phyloP scores from a whole-genome alignment of 2,329 filamentous ascomycete species.

The Arthrobotrys megalospora region DNA sequence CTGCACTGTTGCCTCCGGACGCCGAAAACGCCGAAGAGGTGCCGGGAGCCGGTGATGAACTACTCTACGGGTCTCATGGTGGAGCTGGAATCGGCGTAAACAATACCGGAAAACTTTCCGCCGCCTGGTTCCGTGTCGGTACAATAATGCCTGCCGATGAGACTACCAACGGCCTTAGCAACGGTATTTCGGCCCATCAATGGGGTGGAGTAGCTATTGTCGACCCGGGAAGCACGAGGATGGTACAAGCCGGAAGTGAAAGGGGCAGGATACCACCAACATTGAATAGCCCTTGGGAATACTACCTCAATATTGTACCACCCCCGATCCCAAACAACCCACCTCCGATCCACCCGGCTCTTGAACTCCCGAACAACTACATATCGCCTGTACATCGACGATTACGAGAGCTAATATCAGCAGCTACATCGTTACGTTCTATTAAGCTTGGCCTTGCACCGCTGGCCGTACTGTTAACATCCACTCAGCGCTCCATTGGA shows the following conservation, averaged over 20 bases:
- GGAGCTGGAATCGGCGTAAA: slow-evolving; percentile 72
- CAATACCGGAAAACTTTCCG: slow-evolving; percentile 69
- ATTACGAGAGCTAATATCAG: slow-evolving; percentile 85
- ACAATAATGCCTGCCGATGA: slow-evolving; percentile 73
- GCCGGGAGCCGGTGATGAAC: slow-evolving; percentile 80
- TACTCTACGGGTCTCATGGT: slow-evolving; percentile 64
- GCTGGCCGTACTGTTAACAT: slow-evolving; percentile 87
- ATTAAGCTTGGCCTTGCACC: slow-evolving; percentile 90
- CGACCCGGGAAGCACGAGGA: slow-evolving; percentile 86
- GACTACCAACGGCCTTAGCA: slow-evolving; percentile 69
- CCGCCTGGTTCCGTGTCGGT: slow-evolving; percentile 94
- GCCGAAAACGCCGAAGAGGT: slow-evolving; percentile 67
- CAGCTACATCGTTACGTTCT: slow-evolving; percentile 88
- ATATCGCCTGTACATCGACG: slow-evolving; percentile 77
- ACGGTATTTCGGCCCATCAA: slow-evolving; percentile 75
- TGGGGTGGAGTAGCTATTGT: slow-evolving; percentile 92
- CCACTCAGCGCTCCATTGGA: slow-evolving; percentile 92
- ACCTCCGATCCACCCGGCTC: slow-evolving; percentile 72
- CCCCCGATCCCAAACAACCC: slow-evolving; percentile 73
- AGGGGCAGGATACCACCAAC: slow-evolving; percentile 84
- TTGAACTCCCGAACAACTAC: slow-evolving; percentile 71
- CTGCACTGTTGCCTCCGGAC: slow-evolving; percentile 65
- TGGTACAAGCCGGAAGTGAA: slow-evolving; percentile 91
- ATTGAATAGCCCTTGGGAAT: slow-evolving; percentile 85
- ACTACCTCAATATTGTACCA: slow-evolving; percentile 85